Evolutionary conservation across 495 filamentous ascomycete species (phyloP), one percentile per base, ranked within the genome.

Genomic region (Xylaria cubensis): DNA sequence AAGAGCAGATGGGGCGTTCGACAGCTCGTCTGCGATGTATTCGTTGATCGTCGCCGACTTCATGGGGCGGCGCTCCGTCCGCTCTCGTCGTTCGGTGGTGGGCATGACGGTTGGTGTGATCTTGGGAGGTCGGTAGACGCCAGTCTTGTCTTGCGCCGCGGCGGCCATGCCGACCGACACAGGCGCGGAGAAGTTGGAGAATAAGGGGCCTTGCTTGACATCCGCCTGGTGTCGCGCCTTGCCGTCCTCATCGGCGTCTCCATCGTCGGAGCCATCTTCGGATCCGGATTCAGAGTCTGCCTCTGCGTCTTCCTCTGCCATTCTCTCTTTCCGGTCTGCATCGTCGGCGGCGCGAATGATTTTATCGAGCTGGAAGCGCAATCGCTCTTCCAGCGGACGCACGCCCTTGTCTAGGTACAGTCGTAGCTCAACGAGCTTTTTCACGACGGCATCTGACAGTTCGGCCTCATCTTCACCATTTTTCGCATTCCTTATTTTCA

Each of bases 381-480:
- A 79, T 51, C 92, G 91, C 53, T 88, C 87, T 79, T 99, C 96
- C n/a, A 98, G 82, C 1, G 95, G 95, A 29, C 91, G 88, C 4
- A 97, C 92, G 64, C 97, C 97, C 76, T 92, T 94, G 75, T 98
- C 96, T 9, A 98, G 85, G 76, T 94, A 97, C 3, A 97, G 84
- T 15, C 94, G 88, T 50, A 97, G 84, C 80, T 97, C 94, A 29
- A 94, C 89, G 13, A 99, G 84, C 73, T 97, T 97, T 74, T 90
- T 90, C 15, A 95, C 89, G 1, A 93, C 89, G n/a, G 89, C 85
- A 48, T 79, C 76, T 12, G 71, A 73, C 39, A 75, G 58, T 10
- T 75, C 73, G 1, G 72, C 19, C n/a, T 55, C 63, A 15, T 56
- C 56, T 13, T 75, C 73, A 51, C 70, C 56, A 21, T 78, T 82